phyloP scores from a whole-genome alignment of 176 grass and related monocot genomes.

The Guadua angustifolia region DNA sequence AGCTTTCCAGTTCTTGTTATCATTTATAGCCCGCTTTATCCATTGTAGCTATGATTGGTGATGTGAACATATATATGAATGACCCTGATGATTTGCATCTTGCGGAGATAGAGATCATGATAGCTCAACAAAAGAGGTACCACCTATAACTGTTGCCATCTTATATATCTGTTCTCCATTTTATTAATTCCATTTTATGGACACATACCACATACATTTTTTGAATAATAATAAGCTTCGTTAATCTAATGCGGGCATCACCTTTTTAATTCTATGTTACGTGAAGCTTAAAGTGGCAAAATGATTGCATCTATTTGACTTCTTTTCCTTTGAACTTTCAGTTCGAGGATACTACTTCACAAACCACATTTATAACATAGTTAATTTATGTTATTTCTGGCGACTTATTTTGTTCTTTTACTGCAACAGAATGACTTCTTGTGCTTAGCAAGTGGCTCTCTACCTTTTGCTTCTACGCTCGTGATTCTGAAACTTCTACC shows the following conservation, averaged over 20 bases:
- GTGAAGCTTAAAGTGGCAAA: neutral
- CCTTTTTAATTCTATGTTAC: neutral
- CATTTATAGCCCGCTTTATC: neutral
- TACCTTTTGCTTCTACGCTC: neutral
- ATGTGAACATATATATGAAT: constrained; percentile 98
- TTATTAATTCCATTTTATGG: neutral
- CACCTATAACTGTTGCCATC: neutral
- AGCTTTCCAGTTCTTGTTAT: neutral
- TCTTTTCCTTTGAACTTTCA: constrained; percentile 5
- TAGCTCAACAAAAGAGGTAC: constrained; percentile 80
- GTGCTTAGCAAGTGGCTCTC: neutral
- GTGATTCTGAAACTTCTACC: neutral
- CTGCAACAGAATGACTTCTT: neutral
- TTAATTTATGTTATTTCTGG: constrained; percentile 21
- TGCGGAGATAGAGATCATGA: constrained; percentile 92
- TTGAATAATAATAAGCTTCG: neutral
- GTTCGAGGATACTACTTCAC: neutral
- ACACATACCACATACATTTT: neutral
- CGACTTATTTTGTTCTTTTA: neutral
- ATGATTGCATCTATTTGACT: neutral
- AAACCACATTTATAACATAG: neutral
- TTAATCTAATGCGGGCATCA: neutral
- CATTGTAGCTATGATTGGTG: constrained; percentile 84
- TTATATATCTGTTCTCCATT: neutral
- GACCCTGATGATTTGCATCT: constrained; percentile 72